These are phyloP conservation scores for Cystobasidium ongulense DNA, from an alignment of 768 basidiomycete genomes.

Conservation along the genomic window DNA sequence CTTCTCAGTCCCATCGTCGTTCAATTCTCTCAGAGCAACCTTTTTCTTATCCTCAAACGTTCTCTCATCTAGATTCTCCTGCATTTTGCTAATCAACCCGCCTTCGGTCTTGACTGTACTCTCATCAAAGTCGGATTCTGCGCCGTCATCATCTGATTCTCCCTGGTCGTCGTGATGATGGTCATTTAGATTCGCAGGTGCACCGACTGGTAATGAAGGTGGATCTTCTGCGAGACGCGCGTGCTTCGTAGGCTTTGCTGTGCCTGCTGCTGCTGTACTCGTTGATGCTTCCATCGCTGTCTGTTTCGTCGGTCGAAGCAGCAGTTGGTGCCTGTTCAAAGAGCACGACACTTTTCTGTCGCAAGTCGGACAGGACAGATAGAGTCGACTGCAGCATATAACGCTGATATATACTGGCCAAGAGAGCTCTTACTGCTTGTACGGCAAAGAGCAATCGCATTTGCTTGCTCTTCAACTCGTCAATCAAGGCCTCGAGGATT, in stretches of 20 bases:
- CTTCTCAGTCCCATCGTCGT: background rate
- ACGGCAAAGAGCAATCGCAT: too few species aligned
- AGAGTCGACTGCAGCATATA: too few species aligned
- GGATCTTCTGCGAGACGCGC: slow-evolving; percentile 8
- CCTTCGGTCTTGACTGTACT: slow-evolving; percentile 17
- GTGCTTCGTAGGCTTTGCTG: background rate
- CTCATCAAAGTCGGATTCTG: slow-evolving; percentile 13
- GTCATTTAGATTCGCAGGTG: background rate
- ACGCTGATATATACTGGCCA: too few species aligned
- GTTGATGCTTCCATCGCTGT: background rate
- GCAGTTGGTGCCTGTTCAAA: background rate
- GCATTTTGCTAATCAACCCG: background rate
- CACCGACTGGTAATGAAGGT: background rate
- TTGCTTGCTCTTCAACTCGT: too few species aligned
- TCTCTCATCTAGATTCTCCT: slow-evolving; percentile 9
- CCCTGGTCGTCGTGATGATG: slow-evolving; percentile 9
- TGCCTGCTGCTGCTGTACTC: background rate
- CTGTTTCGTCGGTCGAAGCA: background rate
- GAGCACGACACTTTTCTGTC: too few species aligned
- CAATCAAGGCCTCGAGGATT: too few species aligned
- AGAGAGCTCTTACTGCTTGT: too few species aligned
- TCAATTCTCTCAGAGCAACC: slow-evolving; percentile 5
- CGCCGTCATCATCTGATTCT: background rate
- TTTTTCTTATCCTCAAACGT: slow-evolving; percentile 28
- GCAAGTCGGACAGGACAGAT: too few species aligned